Evolutionary conservation across 768 basidiomycete genomes (phyloP).

Genomic region (Tylopilus rubrobrunneus): DNA sequence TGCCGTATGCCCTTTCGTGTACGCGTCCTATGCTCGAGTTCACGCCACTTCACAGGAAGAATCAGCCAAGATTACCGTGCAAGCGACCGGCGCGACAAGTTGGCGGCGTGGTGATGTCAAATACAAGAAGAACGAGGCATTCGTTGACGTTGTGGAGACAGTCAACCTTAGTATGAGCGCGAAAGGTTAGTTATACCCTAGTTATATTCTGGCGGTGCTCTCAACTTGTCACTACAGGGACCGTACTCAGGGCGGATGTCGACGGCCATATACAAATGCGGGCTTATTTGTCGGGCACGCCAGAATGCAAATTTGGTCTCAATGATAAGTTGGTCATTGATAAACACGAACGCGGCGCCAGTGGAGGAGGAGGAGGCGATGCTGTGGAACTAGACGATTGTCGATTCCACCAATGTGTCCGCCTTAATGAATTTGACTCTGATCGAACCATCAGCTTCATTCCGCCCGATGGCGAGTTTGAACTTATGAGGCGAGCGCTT

Average conservation of each 20-base stretch:
- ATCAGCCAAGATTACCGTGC: slow-evolving; percentile 93
- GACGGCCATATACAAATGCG: slow-evolving; percentile 98
- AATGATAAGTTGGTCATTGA: slow-evolving; percentile 98
- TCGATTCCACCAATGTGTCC: slow-evolving; percentile 97
- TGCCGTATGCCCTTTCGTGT: slow-evolving; percentile 48
- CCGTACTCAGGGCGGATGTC: slow-evolving; percentile 89
- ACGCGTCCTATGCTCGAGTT: not conserved
- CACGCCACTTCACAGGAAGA: slow-evolving; percentile 63
- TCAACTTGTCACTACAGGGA: slow-evolving; percentile 48
- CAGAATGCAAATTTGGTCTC: slow-evolving; percentile 98
- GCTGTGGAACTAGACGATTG: slow-evolving; percentile 98
- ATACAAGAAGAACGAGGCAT: slow-evolving; percentile 99
- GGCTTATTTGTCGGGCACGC: slow-evolving; percentile 93
- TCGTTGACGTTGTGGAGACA: slow-evolving; percentile 98
- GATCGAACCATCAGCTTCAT: slow-evolving; percentile 94
- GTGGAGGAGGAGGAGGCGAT: slow-evolving; percentile 39
- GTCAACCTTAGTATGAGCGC: slow-evolving; percentile 97
- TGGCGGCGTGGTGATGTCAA: slow-evolving; percentile 96
- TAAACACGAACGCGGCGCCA: slow-evolving; percentile 57
- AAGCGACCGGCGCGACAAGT: slow-evolving; percentile 95
- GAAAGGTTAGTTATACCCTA: slow-evolving; percentile 50
- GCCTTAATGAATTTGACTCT: slow-evolving; percentile 91
- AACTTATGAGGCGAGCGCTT: slow-evolving; percentile 81
- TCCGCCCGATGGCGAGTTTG: slow-evolving; percentile 98
- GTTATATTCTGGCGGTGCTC: not conserved